Base-by-base conservation (phyloP, 768 basidiomycete genomes). In the Boletus rex-veris region DNA sequence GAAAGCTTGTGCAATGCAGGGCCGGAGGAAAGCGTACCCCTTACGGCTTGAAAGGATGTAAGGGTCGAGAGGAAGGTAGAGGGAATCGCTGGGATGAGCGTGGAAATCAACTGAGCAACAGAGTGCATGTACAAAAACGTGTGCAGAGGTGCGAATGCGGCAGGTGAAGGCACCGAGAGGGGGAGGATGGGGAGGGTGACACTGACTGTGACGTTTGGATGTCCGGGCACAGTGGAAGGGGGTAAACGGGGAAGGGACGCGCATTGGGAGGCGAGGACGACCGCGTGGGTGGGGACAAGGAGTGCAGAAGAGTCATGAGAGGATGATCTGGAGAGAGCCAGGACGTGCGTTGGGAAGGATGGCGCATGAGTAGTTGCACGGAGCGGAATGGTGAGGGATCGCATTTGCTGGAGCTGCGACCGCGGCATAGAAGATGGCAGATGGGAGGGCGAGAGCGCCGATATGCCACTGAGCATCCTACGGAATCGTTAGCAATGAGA, bases 201-300 rank as follows among this genome's bases (percentile, higher is more conserved):
- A 41, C 69, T 72, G 21, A 4, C 21, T 24, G 21, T 24, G 51
- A 65, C 66, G 21, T 60, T 62, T 16, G 65, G 61, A 24, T 71
- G 66, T n/a, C 74, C 71, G 0, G 74, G 61, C 10, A 69, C 63
- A 36, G 62, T 51, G 4, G 73, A 60, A 9, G 74, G 59, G 0
- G 83, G 80, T 26, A 88, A 75, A 21, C 76, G 69, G 1, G 86
- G 83, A 7, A 91, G 76, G 40, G 79, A 75, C 16, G 88, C 72
- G 65, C 87, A 92, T 63, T 88, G 77, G 0, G 84, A 75, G 7
- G 85, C 85, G 50, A 92, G 77, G 40, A 91, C 75, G 48, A 89
- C 69, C 33, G 82, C 80, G 70, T 92, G 90, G 11, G 82, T 78
- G 5, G 90, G 84, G 58, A 80, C 84, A 48, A 91, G 74, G 10